A percentile compares a stretch with the other conserved stretches of the same genome.
Conservation (phyloP, 176 grass and related monocot species). For the Dactylis glomerata region DNA sequence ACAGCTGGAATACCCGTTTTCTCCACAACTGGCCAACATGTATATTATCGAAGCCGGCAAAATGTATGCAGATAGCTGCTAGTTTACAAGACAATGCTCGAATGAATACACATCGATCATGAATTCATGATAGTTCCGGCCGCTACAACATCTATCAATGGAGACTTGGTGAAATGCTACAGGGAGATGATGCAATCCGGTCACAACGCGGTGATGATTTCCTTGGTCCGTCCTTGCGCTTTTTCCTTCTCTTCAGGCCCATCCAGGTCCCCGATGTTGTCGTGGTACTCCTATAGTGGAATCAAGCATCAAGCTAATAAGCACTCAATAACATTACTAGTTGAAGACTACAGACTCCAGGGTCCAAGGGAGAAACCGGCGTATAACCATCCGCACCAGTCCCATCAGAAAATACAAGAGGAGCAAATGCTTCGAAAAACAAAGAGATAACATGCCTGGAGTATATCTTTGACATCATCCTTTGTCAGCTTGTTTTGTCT, state of each 20-base stretch:
- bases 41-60: neutral
- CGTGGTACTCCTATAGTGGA: slow-evolving; percentile 79
- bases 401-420: neutral
- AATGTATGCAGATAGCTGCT: neutral
- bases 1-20: neutral
- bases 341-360: neutral
- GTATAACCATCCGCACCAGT: neutral
- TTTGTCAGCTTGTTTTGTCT: slow-evolving; percentile 93
- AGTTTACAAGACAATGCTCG: neutral
- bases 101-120: neutral
- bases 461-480: slow-evolving; percentile 79
- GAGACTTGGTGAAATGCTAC: neutral
- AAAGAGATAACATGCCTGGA: slow-evolving; percentile 51
- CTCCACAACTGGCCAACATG: neutral
- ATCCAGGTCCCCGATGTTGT: slow-evolving; percentile 91
- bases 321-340: neutral
- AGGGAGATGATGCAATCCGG: neutral
- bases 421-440: neutral
- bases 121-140: neutral
- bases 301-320: neutral
- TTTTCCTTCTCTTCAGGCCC: slow-evolving; percentile 95
- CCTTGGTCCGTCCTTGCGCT: slow-evolving; percentile 65
- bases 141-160: neutral
- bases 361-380: neutral
- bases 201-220: slow-evolving; percentile 66